Evolutionary conservation across 2,329 filamentous ascomycete genomes (phyloP), one percentile per base, ranked within the genome.

Genomic region (Scedosporium aurantiacum): DNA sequence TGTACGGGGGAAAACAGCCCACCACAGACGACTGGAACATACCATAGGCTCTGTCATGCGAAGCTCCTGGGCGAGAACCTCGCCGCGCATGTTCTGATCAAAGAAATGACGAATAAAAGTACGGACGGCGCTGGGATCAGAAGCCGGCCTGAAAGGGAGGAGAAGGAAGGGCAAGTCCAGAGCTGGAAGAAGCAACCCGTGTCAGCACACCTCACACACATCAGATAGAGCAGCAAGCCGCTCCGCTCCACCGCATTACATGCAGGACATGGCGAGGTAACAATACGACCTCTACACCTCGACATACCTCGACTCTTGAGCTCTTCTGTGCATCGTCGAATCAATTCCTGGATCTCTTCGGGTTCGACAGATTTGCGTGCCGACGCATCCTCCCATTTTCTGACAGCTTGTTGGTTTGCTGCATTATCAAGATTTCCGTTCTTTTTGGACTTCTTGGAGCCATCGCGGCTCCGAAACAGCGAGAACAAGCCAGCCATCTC

Each of bases 61-160:
- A 67, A 99, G 78, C 76, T 99, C 94, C 73, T 94, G 91, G 64
- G 82, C 77, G 70, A 99, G 79, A 56, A 77, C 75, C 64, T 91
- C 87, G 54, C 91, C 91, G 56, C 78, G 82, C 41, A 88, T 77
- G 62, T 79, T 79, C 63, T 87, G 75, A 76, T 88, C 89, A 78
- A 97, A 99, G 75, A 91, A 97, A 75, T 93, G 91, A 70, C 91
- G 87, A 68, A 99, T 82, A 69, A 97, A 97, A 23, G 89, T 93
- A 71, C 92, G 90, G 64, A 95, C 91, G 60, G 90, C 90, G 73
- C 90, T 94, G 52, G 93, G 88, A 71, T 99, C 91, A 65, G 92
- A 94, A 28, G 90, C 91, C 23, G 93, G 94, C 68, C 94, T 88
- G 75, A 97, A 99, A 12, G 94, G 94, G 3, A 99, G 82, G 7